These are phyloP conservation scores for Juglanconis oblonga DNA, from an alignment of 2,329 filamentous ascomycete species.

Conservation along the genomic window DNA sequence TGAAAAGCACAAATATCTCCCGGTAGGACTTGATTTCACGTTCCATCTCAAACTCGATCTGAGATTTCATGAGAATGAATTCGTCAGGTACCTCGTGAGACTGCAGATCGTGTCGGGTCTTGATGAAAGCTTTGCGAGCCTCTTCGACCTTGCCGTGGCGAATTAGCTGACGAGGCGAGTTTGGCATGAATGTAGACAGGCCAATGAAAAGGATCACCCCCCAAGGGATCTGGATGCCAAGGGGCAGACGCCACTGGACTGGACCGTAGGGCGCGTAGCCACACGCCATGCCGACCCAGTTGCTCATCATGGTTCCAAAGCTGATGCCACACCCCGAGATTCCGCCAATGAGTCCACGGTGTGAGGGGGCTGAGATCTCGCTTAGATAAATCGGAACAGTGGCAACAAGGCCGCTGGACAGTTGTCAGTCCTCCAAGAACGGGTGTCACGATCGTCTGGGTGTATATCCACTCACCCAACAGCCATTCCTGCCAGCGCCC, in stretches of 20 bases:
- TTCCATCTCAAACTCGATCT: constrained; percentile 56
- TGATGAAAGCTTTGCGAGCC: constrained; percentile 45
- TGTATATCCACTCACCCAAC: constrained; percentile 35
- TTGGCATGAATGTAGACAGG: constrained; percentile 52
- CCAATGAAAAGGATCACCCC: constrained; percentile 53
- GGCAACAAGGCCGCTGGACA: constrained; percentile 40
- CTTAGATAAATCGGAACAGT: constrained; percentile 55
- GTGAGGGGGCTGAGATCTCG: constrained; percentile 48
- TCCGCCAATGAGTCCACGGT: constrained; percentile 51
- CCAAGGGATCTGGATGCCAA: constrained; percentile 55
- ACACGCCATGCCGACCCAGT: constrained; percentile 57
- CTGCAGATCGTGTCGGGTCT: constrained; percentile 44
- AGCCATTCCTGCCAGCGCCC: constrained; percentile 43
- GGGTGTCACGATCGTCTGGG: background rate
- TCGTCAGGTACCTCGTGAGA: constrained; percentile 45
- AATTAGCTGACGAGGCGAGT: constrained; percentile 51
- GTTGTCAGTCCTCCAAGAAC: background rate
- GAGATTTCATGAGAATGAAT: constrained; percentile 50
- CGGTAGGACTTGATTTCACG: constrained; percentile 49
- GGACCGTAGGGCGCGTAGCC: constrained; percentile 50
- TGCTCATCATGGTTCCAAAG: constrained; percentile 54
- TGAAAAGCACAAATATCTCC: constrained; percentile 51
- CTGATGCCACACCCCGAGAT: constrained; percentile 53
- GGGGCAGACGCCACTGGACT: constrained; percentile 52
- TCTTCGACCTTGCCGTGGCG: constrained; percentile 45